Evolutionary conservation across 129 eudicot genomes (phyloP).

Genomic region (Apium graveolens): DNA sequence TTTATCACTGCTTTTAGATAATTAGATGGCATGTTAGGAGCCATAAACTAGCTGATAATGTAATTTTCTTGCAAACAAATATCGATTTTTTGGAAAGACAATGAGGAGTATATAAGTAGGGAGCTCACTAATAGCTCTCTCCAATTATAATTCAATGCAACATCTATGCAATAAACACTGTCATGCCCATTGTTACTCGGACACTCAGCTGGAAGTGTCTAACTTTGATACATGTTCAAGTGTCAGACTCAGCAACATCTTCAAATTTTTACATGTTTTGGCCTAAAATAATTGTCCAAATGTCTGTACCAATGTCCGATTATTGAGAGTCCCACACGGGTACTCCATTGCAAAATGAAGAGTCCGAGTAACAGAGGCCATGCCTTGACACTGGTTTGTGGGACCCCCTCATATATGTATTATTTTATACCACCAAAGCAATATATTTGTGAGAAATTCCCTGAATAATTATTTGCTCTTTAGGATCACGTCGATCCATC

Average conservation of each 20-base stretch:
- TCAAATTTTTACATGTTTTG: too few species aligned
- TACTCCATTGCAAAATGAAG: too few species aligned
- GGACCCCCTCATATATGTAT: not conserved
- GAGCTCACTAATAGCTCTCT: not conserved
- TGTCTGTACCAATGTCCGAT: too few species aligned
- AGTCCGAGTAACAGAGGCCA: not conserved
- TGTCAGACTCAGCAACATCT: too few species aligned
- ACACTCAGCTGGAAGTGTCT: too few species aligned
- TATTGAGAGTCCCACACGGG: too few species aligned
- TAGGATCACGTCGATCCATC: slow-evolving; percentile 53
- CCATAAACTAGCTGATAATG: not conserved
- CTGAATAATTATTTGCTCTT: not conserved
- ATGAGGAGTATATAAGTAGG: not conserved
- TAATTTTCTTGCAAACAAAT: not conserved
- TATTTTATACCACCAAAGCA: not conserved
- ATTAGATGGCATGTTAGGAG: not conserved
- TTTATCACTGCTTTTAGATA: not conserved
- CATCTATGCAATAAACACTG: not conserved
- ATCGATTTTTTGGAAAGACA: not conserved
- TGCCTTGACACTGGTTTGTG: not conserved
- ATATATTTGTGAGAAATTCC: not conserved
- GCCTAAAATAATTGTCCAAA: too few species aligned
- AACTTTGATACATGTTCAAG: too few species aligned
- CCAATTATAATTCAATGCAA: not conserved
- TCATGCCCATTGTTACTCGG: not conserved